Percentiles rank a stretch among this genome's conserved stretches.
phyloP scores from a whole-genome alignment of 169 alveolate species.

The Plasmodium gonderi region DNA sequence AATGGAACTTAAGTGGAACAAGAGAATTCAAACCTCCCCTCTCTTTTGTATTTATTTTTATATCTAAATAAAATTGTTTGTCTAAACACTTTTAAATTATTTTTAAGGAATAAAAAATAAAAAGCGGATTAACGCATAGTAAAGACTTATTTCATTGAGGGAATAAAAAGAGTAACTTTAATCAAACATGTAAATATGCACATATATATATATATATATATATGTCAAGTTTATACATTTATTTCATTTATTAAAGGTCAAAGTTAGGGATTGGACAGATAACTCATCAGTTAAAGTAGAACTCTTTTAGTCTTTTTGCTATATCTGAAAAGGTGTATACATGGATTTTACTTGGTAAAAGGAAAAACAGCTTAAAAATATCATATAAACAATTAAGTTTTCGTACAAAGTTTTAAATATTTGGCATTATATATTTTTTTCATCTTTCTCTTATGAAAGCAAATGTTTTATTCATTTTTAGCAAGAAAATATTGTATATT shows the following conservation, averaged over 20 bases:
- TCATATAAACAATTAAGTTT: background rate
- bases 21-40: background rate
- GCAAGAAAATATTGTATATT: background rate
- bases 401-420: background rate
- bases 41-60: background rate
- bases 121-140: background rate
- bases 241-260: background rate
- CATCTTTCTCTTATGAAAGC: background rate
- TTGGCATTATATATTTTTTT: background rate
- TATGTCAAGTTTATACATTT: background rate
- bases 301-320: background rate
- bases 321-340: background rate
- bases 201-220: background rate
- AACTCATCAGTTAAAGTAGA: background rate
- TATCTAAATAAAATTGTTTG: background rate
- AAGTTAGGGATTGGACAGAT: background rate
- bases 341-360: background rate
- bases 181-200: background rate
- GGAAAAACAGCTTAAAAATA: too few species aligned
- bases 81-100: background rate
- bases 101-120: background rate
- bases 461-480: background rate
- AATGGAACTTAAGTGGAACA: background rate
- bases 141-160: background rate
- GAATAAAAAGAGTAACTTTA: background rate